These are phyloP conservation scores for Ceratobasidium sp. DNA, from an alignment of 1,284 basidiomycete species.

Conservation along the genomic window DNA sequence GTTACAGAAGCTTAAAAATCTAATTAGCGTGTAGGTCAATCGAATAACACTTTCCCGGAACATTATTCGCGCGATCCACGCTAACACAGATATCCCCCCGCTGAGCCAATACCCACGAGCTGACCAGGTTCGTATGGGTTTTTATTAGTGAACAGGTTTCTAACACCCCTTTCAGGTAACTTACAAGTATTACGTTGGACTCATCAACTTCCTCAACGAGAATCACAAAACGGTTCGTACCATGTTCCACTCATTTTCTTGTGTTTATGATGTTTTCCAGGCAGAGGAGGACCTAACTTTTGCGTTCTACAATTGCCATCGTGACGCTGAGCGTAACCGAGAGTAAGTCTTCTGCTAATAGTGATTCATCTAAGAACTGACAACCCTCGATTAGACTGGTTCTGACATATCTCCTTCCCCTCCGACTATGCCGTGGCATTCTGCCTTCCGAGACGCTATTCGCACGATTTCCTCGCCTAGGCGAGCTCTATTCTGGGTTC, in stretches of 20 bases:
- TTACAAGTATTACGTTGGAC: constrained; percentile 92
- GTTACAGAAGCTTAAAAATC: too few species aligned
- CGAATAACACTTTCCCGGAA: constrained; percentile 92
- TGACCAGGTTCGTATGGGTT: constrained; percentile 74
- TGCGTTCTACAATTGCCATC: constrained; percentile 84
- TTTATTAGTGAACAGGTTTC: too few species aligned
- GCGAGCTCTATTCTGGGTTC: constrained; percentile 82
- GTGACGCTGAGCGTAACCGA: constrained; percentile 74
- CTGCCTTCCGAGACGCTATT: constrained; percentile 79
- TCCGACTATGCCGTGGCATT: constrained; percentile 86
- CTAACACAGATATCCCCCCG: constrained; percentile 85
- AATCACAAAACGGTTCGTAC: constrained; percentile 78
- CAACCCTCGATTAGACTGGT: constrained; percentile 70
- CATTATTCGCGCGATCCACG: constrained; percentile 87
- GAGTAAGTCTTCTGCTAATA: constrained; percentile 65
- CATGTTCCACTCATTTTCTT: background rate
- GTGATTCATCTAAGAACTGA: background rate
- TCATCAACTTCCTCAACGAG: constrained; percentile 93
- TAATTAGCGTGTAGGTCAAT: constrained; percentile 69
- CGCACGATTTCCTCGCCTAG: constrained; percentile 74
- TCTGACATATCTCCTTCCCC: constrained; percentile 87
- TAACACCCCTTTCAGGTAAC: constrained; percentile 69
- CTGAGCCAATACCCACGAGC: constrained; percentile 79
- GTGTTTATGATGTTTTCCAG: constrained; percentile 53
- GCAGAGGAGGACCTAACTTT: constrained; percentile 84